Evolutionary conservation across 2,329 filamentous ascomycete genomes (phyloP).

Genomic region (Paraconiothyrium brasiliense): DNA sequence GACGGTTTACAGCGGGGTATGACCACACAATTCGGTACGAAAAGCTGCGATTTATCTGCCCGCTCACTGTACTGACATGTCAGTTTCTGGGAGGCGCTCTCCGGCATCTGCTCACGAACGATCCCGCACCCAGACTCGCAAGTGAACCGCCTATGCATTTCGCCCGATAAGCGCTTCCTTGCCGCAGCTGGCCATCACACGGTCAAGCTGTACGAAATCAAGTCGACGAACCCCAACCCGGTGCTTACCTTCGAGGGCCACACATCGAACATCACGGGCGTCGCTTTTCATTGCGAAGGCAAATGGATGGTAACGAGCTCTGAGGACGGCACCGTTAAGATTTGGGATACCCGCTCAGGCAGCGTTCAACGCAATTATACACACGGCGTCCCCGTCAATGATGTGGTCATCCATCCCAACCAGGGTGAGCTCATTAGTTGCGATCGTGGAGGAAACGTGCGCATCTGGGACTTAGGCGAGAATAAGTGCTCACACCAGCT

Average conservation of each 20-base stretch:
- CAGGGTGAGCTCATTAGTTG: conserved; percentile 98
- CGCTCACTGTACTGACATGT: conserved; percentile 1
- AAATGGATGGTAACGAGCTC: conserved; percentile 99
- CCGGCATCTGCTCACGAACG: conserved; percentile 95
- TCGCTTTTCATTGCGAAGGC: conserved; percentile 97
- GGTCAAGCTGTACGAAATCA: conserved; percentile 98
- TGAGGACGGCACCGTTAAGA: conserved; percentile 95
- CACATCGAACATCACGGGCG: conserved; percentile 93
- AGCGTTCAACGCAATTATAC: conserved; percentile 91
- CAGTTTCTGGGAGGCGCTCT: conserved; percentile 98
- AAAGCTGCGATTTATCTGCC: neutral
- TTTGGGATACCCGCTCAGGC: conserved; percentile 91
- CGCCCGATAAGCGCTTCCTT: conserved; percentile 95
- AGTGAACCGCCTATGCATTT: conserved; percentile 97
- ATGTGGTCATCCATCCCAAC: conserved; percentile 99
- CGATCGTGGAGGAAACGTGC: conserved; percentile 88
- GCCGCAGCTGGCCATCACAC: conserved; percentile 83
- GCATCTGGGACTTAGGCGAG: conserved; percentile 96
- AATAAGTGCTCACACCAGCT: conserved; percentile 97
- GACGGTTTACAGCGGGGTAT: conserved; percentile 67
- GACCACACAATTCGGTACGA: conserved; percentile 77
- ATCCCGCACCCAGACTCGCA: conserved; percentile 98
- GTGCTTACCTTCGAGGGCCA: conserved; percentile 95
- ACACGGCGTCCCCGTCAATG: conserved; percentile 89
- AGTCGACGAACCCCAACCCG: conserved; percentile 94